A percentile compares a stretch with the other conserved stretches of the same genome.
Evolutionary conservation across 2,329 filamentous ascomycete genomes (phyloP).

Genomic region (Monosporascus sp.): DNA sequence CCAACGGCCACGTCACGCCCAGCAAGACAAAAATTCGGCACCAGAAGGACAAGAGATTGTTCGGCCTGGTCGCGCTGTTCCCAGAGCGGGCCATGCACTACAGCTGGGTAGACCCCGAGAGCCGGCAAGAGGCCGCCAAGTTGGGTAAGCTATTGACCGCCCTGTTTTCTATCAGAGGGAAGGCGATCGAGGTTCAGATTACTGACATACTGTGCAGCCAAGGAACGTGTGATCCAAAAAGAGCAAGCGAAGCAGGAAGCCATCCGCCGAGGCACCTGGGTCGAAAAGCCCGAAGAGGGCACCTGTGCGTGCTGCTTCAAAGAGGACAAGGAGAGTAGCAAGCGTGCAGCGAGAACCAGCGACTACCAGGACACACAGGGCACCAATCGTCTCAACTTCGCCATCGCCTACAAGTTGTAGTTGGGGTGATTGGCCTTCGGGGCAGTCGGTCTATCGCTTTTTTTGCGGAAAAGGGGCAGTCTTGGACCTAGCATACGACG

Average conservation of each 20-base stretch:
- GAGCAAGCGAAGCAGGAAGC: constrained; percentile 11
- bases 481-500: background rate
- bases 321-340: constrained; percentile 14
- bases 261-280: constrained; percentile 11
- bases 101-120: constrained; percentile 35
- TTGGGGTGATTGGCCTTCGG: background rate
- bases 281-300: constrained; percentile 12
- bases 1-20: constrained; percentile 20
- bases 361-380: background rate
- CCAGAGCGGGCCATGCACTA: constrained; percentile 42
- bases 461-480: too few relatives aligned
- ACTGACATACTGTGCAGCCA: constrained; percentile 7
- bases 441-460: background rate
- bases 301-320: constrained; percentile 21
- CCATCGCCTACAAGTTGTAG: background rate
- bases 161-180: background rate
- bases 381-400: background rate
- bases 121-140: constrained; percentile 31
- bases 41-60: constrained; percentile 20
- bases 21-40: constrained; percentile 15
- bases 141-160: constrained; percentile 31
- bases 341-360: background rate
- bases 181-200: background rate
- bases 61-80: constrained; percentile 32
- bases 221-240: constrained; percentile 12